Base-by-base conservation (phyloP, 2,329 filamentous ascomycete genomes). In the Aspergillus hiratsukae region DNA sequence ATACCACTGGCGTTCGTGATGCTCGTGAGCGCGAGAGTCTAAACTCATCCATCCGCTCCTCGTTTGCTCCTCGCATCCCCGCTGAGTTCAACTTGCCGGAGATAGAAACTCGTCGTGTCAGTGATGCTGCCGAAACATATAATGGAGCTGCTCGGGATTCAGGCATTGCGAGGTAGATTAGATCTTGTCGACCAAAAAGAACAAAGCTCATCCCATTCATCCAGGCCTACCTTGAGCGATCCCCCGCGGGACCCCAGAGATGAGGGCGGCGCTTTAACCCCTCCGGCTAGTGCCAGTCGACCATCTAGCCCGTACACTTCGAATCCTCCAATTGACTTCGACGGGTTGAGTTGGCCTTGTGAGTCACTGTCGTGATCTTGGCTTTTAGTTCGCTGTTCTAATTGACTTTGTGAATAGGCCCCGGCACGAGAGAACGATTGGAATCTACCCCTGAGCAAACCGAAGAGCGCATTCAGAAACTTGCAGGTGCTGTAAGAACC, bases 401-500 rank as follows among this genome's bases (percentile, higher is more conserved):
- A 53, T 60, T 60, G 66, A 56, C 31, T 49, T 28, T 19, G 14
- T 51, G 10, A 21, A 46, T 48, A 78, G 75, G 75, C 62, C 74
- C 76, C 28, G 78, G 78, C 52, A 81, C 78, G 17, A 72, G 78
- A 54, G 74, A 74, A 60, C 75, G 83, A 49, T 76, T 83, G 56
- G 83, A 85, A 59, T 80, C 82, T 2, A 82, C 80, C 2, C 80
- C 83, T 0, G 80, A 83, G 64, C 76, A 87, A 65, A 83, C 81
- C 48, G 77, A 81, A 57, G 78, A 80, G 59, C 77, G 83, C 10
- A 72, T 86, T 19, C 71, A 81, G 64, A 87, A 86, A 71, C 76
- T 87, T n/a, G 78, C 83, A 1, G 83, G 83, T 48, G 85, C 85
- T 48, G 82, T 87, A 14, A 75, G 78, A 52, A 87, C 85, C 0